Evolutionary conservation across 1,284 basidiomycete genomes (phyloP), one percentile per base, ranked within the genome.

Genomic region (Termitomyces sp.): DNA sequence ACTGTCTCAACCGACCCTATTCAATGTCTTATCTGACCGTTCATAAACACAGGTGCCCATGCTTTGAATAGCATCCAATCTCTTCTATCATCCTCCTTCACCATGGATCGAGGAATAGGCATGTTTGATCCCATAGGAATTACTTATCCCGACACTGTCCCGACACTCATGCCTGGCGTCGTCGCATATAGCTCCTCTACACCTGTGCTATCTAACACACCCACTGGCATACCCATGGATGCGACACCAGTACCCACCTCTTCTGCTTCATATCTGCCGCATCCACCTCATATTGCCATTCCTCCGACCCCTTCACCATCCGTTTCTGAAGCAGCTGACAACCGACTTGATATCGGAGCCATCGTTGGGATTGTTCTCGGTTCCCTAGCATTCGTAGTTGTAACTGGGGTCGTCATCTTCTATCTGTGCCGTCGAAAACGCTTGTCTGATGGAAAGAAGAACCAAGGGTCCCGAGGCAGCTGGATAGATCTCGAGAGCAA

Each of bases 341-440:
- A 28, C 17, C 33, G 13, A 34, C 17, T 48, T 9, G 59, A 58
- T 54, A 50, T 48, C 15, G 60, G 55, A 15, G 61, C 55, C 30
- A 67, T 67, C 6, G 62, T 59, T 30, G 68, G 64, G 0, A 62
- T 60, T 2, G 61, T 65, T 7, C 34, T 68, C 2, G 67, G 65
- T 13, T 63, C 52, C 12, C 24, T 61, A 33, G 59, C 55, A 12
- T 53, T 62, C 12, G 13, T 66, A 17, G 19, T 64, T 24, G 58
- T 57, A 6, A 53, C 53, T 13, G 40, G 64, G 17, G 57, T 53
- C n/a, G 56, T 58, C 33, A 45, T 63, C 39, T 42, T 67, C 43
- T 63, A 51, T 48, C 54, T 56, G 46, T 52, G 44, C 15, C 17
- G 10, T 15, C 17, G 48, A 21, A 40, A 31, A 31, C 12, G 40